Evolutionary conservation across 2,329 filamentous ascomycete species (phyloP), one percentile per base, ranked within the genome.

Genomic region (Talaromyces sp.): DNA sequence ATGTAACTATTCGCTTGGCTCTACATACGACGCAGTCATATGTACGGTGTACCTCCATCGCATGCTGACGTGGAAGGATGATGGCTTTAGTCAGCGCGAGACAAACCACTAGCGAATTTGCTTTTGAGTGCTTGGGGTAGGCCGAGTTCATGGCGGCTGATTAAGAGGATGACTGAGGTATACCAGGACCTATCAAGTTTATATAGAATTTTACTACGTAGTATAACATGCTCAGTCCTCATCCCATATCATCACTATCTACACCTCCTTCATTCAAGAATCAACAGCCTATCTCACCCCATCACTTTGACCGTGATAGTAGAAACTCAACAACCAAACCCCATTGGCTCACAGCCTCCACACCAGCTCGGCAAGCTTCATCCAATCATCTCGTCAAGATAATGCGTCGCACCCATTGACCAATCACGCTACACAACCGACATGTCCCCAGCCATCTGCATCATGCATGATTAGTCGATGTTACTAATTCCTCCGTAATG

Each of bases 361-460:
- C 52, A 37, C 52, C 33, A 56, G 52, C 52, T 56, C 52, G 52
- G 33, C 52, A 56, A 56, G 52, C 52, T 56, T 39, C 33, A 39
- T 9, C 52, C 52, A 56, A 56, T 56, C 52, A 56, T 3, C 5
- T 3, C 17, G 7, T 37, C 31, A 8, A 56, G 52, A 56, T 56
- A 56, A 39, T 56, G 33, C 52, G 2, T 37, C 33, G 33, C n/a
- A 15, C 11, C 52, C 33, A 56, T 56, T 56, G 52, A 37, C 52
- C 52, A 56, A 56, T 56, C 52, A 37, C n/a, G 9, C 2, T 19
- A 52, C 49, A 52, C n/a, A 33, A 2, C 31, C 1, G 49, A 1
- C 49, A 19, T 52, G 49, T 31, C 49, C 33, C 33, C 31, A 37
- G 31, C 31, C 19, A 31, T 37, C 50, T 37, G 52, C 33, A 56